Percentiles rank a stretch among this genome's conserved stretches.
phyloP scores from a whole-genome alignment of 805 yeast genomes.

The Candida palmyrensis region DNA sequence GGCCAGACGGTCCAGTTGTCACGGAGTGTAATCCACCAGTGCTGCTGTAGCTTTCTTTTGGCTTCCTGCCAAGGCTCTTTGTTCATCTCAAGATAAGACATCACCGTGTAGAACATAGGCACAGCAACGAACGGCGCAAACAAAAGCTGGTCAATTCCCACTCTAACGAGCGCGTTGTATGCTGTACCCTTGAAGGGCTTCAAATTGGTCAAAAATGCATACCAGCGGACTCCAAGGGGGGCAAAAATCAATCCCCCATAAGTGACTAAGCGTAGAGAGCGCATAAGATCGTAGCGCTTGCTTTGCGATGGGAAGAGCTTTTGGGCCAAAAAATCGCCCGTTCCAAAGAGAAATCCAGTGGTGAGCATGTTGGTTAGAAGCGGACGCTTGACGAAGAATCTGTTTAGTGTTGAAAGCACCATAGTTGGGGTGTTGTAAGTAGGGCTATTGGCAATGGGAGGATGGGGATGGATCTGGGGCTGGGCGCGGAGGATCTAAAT shows the following conservation, averaged over 20 bases:
- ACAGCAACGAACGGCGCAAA: slow-evolving; percentile 76
- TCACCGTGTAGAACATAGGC: slow-evolving; percentile 63
- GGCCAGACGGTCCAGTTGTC: slow-evolving; percentile 94
- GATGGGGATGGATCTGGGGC: too few species aligned
- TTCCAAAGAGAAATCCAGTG: slow-evolving; percentile 58
- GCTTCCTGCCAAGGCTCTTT: slow-evolving; percentile 38
- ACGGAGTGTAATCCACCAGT: slow-evolving; percentile 62
- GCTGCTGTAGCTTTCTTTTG: slow-evolving; percentile 37
- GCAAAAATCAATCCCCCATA: slow-evolving; percentile 77
- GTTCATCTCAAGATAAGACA: slow-evolving; percentile 58
- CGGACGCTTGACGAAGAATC: slow-evolving; percentile 30
- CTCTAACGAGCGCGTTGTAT: slow-evolving; percentile 34
- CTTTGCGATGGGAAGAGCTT: slow-evolving; percentile 32
- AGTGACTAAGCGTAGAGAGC: slow-evolving; percentile 59
- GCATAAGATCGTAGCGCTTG: slow-evolving; percentile 38
- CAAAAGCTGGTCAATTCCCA: slow-evolving; percentile 62
- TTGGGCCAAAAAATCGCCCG: slow-evolving; percentile 78
- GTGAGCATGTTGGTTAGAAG: slow-evolving; percentile 41
- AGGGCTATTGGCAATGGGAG: too few species aligned
- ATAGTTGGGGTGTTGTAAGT: too few species aligned
- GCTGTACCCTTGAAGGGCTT: slow-evolving; percentile 9
- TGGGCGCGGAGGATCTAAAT: too few species aligned
- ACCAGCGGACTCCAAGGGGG: slow-evolving; percentile 73
- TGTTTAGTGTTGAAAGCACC: slow-evolving; percentile 13
- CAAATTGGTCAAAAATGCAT: slow-evolving; percentile 43